Evolutionary conservation across 352 stramenopile genomes (phyloP).

Genomic region (Nothophytophthora sp.): DNA sequence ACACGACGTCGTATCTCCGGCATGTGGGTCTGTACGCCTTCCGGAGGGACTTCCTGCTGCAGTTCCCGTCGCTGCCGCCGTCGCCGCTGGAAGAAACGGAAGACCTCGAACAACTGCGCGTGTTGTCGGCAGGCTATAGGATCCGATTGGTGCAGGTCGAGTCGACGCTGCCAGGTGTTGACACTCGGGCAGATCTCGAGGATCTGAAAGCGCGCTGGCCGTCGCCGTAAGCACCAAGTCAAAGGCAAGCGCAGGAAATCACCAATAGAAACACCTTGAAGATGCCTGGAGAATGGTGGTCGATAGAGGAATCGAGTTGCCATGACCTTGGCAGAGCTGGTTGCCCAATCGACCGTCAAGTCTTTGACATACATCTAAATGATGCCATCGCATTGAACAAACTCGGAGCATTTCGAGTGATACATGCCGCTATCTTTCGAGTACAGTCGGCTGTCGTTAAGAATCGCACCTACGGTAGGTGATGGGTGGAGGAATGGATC

Average conservation of each 20-base stretch:
- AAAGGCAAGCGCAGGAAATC: background rate
- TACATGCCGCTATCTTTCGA: background rate
- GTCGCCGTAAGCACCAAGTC: background rate
- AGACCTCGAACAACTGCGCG: conserved; percentile 85
- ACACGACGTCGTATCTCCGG: conserved; percentile 56
- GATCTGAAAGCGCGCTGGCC: conserved; percentile 45
- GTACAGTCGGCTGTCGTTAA: background rate
- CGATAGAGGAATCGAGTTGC: no score
- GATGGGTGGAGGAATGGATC: background rate
- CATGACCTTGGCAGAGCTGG: no score
- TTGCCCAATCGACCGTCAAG: background rate
- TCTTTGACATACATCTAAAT: conserved; percentile 7
- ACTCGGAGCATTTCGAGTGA: no score
- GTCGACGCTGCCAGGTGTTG: conserved; percentile 62
- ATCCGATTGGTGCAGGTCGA: conserved; percentile 73
- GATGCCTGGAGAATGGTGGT: no score
- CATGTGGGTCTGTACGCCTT: conserved; percentile 88
- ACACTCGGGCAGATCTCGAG: conserved; percentile 69
- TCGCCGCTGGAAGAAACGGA: conserved; percentile 63
- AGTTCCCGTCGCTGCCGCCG: conserved; percentile 59
- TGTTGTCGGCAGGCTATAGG: conserved; percentile 72
- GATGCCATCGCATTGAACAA: conserved; percentile 5
- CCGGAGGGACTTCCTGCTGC: conserved; percentile 63
- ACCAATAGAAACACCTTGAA: no score
- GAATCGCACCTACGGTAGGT: background rate